Evolutionary conservation across 2,329 filamentous ascomycete genomes (phyloP), one percentile per base, ranked within the genome.

Genomic region (Pseudogymnoascus sp.): DNA sequence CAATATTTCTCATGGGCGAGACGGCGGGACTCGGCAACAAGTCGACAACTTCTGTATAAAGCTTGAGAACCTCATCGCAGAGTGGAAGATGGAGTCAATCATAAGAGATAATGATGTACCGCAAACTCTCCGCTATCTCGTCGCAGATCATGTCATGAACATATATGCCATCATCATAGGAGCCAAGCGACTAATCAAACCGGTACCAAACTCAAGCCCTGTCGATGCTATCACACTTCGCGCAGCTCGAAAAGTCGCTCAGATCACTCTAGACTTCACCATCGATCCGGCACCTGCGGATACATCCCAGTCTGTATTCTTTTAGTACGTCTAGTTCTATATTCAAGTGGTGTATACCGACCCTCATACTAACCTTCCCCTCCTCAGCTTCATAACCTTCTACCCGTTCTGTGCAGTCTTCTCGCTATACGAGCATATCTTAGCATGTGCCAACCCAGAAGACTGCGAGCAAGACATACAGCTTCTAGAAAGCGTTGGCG

Each of bases 181-280:
- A 56, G 33, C 33, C n/a, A 31, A 19, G 46, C 46, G 46, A 56
- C 46, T 56, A 16, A 12, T 19, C 10, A 31, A 56, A 56, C 10
- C n/a, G 26, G 26, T 11, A 11, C 46, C 46, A 56, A 56, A 19
- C 26, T 33, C 46, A 56, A 33, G n/a, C 33, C 28, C n/a, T 33
- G 46, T 56, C n/a, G 28, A 56, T 56, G n/a, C 28, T 33, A 56
- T 56, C 46, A 56, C 46, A 56, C 46, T 56, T 56, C 46, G 46
- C 26, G 46, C 46, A 16, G 46, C 46, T 56, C 46, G 46, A 31
- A 56, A 56, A 12, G 46, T 56, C 28, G n/a, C 26, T 7, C 26
- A 56, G n/a, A 56, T 56, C 26, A 56, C 46, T 12, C 10, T 56
- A 56, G 46, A 56, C 28, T 56, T 56, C 4, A 19, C 46, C n/a